phyloP scores from a whole-genome alignment of 2,329 filamentous ascomycete species.

The Podosphaera fusca region DNA sequence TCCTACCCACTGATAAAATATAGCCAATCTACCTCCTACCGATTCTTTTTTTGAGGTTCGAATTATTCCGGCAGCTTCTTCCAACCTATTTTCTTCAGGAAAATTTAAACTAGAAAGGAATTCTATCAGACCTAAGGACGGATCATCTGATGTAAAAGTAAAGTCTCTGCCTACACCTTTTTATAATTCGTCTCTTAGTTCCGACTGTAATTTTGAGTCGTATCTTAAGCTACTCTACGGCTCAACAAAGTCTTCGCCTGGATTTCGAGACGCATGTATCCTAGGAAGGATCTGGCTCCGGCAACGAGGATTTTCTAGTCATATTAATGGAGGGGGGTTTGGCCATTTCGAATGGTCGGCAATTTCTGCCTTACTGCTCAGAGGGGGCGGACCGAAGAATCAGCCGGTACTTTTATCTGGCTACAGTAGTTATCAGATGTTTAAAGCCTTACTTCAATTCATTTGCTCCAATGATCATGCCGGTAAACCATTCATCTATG shows the following conservation, averaged over 20 bases:
- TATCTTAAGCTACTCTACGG: slow-evolving; percentile 57
- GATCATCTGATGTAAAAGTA: slow-evolving; percentile 20
- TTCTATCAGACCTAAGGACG: slow-evolving; percentile 37
- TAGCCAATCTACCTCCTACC: slow-evolving; percentile 16
- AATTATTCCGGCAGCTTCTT: slow-evolving; percentile 52
- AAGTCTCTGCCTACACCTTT: slow-evolving; percentile 40
- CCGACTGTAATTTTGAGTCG: slow-evolving; percentile 47
- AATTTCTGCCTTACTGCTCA: slow-evolving; percentile 58
- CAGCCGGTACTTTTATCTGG: slow-evolving; percentile 51
- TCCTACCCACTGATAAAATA: background rate
- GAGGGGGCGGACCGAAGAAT: slow-evolving; percentile 51
- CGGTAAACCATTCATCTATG: slow-evolving; percentile 36
- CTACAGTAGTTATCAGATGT: slow-evolving; percentile 77
- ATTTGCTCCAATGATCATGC: slow-evolving; percentile 50
- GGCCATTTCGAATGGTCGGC: slow-evolving; percentile 79
- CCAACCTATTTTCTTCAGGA: slow-evolving; percentile 41
- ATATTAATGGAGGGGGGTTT: slow-evolving; percentile 58
- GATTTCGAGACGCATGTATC: slow-evolving; percentile 61
- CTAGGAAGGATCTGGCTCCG: slow-evolving; percentile 74
- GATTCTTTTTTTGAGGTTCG: slow-evolving; percentile 35
- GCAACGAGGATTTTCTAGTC: slow-evolving; percentile 58
- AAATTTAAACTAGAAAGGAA: slow-evolving; percentile 51
- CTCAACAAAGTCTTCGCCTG: slow-evolving; percentile 30
- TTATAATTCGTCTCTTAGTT: slow-evolving; percentile 70
- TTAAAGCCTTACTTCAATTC: slow-evolving; percentile 85